Percentiles rank a stretch among this genome's conserved stretches.
Conservation (phyloP, 305 asterid genomes). For the Fraxinus dipetala region DNA sequence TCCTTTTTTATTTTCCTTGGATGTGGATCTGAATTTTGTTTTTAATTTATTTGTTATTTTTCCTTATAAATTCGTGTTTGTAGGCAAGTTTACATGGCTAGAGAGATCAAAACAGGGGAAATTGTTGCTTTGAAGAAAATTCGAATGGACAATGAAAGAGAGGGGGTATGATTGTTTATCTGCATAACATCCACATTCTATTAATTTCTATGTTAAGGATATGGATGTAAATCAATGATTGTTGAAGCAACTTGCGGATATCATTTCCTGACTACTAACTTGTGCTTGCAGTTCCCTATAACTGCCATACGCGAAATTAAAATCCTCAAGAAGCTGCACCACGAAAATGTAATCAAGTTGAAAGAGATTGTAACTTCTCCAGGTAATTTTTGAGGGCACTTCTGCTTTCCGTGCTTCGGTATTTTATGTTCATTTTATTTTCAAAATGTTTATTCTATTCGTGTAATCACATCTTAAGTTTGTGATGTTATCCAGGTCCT, state of each 20-base stretch:
- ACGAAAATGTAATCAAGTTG: slow-evolving; percentile 79
- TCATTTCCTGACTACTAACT: not conserved
- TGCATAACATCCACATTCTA: not conserved
- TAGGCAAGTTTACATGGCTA: slow-evolving; percentile 90
- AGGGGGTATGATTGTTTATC: slow-evolving; percentile 60
- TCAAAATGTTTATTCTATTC: not conserved
- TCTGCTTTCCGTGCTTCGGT: not conserved
- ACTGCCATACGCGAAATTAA: slow-evolving; percentile 95
- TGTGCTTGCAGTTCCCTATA: slow-evolving; percentile 72
- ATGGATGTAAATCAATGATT: not conserved
- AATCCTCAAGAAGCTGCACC: slow-evolving; percentile 93
- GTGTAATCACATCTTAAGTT: slow-evolving; percentile 22
- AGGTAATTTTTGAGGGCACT: slow-evolving; percentile 35
- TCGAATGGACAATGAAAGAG: slow-evolving; percentile 90
- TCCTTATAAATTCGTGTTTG: slow-evolving; percentile 18
- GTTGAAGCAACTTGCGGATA: not conserved
- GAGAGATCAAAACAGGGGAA: slow-evolving; percentile 77
- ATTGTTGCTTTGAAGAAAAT: slow-evolving; percentile 93
- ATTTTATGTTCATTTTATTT: not conserved
- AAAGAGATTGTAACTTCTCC: slow-evolving; percentile 97
- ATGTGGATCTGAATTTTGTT: not conserved
- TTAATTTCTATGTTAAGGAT: slow-evolving; percentile 1
- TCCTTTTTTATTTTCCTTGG: not conserved
- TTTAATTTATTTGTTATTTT: not conserved
- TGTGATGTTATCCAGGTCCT: slow-evolving; percentile 53